Conservation (phyloP, 176 grass and related monocot genomes). For the Oropetium thomaeum region DNA sequence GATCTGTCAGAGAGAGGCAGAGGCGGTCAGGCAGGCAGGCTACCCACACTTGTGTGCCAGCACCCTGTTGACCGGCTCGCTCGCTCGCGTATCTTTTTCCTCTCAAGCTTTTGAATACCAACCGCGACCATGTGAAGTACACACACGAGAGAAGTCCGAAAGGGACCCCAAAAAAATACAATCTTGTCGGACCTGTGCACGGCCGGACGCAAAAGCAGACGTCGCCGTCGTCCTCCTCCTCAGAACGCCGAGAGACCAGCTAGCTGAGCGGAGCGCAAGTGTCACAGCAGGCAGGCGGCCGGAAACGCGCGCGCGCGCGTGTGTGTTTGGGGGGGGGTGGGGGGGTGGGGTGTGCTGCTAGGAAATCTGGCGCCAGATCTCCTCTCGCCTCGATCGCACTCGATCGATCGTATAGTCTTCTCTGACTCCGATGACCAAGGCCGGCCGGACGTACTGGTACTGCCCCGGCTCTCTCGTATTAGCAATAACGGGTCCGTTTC, state of each 20-base stretch:
- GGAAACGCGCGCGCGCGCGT: background rate
- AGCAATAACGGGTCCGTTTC: background rate
- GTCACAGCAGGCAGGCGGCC: background rate
- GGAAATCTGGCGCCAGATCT: background rate
- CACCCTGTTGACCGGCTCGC: slow-evolving; percentile 28
- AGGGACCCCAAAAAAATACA: slow-evolving; percentile 2
- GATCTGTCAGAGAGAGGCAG: too few species aligned
- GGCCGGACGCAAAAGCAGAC: background rate
- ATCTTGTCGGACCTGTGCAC: slow-evolving; percentile 25
- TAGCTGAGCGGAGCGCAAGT: background rate
- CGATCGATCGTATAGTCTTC: background rate
- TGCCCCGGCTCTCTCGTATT: background rate
- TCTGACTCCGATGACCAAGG: background rate
- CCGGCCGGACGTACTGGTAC: background rate
- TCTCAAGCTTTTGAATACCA: background rate
- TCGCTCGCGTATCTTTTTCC: background rate
- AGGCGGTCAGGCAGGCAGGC: background rate
- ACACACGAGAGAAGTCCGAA: too few species aligned
- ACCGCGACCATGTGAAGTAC: background rate
- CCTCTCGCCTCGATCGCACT: background rate
- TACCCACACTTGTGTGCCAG: slow-evolving; percentile 11
- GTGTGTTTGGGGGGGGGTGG: too few species aligned
- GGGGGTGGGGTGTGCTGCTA: too few species aligned
- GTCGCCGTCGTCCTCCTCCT: slow-evolving; percentile 33
- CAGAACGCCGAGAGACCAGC: background rate